phyloP scores from a whole-genome alignment of 306 rosid species.

The Acacia confusa region DNA sequence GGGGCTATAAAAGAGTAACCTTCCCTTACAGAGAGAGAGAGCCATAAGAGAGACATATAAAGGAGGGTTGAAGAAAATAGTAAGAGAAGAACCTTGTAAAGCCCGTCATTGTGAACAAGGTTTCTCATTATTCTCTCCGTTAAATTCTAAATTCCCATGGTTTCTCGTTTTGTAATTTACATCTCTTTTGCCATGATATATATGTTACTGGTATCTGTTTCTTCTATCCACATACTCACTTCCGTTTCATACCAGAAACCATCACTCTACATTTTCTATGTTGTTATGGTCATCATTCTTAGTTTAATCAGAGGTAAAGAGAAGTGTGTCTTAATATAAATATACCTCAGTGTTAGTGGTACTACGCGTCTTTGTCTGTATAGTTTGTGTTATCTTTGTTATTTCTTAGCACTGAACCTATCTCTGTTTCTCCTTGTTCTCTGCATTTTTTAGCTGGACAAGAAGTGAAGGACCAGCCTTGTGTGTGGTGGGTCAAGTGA shows the following conservation, averaged over 20 bases:
- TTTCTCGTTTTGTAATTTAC: conserved; percentile 29
- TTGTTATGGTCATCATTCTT: conserved; percentile 48
- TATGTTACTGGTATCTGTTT: conserved; percentile 37
- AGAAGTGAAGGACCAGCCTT: conserved; percentile 25
- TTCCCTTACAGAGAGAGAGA: conserved; percentile 18
- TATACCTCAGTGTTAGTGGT: conserved; percentile 16
- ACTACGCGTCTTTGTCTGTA: conserved; percentile 8
- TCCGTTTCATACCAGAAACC: conserved; percentile 24
- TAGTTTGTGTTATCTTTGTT: conserved; percentile 29
- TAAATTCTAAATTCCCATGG: conserved; percentile 37
- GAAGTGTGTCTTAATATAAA: conserved; percentile 40
- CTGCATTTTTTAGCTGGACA: conserved; percentile 29
- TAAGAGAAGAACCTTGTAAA: conserved; percentile 42
- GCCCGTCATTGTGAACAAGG: conserved; percentile 81
- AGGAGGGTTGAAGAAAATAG: conserved; percentile 30
- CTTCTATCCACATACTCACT: conserved; percentile 42
- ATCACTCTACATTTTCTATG: conserved; percentile 39
- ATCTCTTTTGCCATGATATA: conserved; percentile 35
- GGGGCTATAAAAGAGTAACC: conserved; percentile 32
- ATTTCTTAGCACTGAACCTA: conserved; percentile 9
- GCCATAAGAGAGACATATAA: conserved; percentile 12
- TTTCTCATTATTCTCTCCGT: conserved; percentile 57
- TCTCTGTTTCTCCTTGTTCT: conserved; percentile 29
- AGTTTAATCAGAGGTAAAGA: conserved; percentile 49
- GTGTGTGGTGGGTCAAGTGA: background rate